phyloP scores from a whole-genome alignment of 225 moss, liverwort and hornwort species.

The Pseudoscleropodium purum region DNA sequence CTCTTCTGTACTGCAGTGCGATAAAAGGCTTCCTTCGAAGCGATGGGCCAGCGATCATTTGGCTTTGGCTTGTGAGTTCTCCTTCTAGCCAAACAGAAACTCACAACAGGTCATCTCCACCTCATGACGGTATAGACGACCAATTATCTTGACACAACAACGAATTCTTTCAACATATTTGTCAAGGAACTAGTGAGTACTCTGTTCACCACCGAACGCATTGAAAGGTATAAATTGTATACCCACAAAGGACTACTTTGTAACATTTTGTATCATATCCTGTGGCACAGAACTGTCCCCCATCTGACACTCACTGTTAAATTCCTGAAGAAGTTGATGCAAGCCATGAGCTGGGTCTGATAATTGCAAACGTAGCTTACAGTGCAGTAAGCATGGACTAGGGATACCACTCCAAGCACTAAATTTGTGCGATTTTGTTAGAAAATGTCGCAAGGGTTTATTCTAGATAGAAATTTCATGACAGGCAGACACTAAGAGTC shows the following conservation, averaged over 20 bases:
- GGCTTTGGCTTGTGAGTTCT: neutral
- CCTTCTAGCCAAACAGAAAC: neutral
- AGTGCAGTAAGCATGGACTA: neutral
- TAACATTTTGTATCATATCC: neutral
- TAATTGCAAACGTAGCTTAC: neutral
- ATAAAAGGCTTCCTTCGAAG: neutral
- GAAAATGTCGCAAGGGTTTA: neutral
- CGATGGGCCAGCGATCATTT: neutral
- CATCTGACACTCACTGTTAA: neutral
- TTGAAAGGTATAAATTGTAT: neutral
- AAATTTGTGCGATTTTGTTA: neutral
- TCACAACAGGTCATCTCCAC: neutral
- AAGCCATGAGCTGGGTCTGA: neutral
- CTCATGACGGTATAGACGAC: neutral
- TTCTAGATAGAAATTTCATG: neutral
- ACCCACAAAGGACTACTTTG: neutral
- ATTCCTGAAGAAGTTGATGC: neutral
- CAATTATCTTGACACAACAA: slow-evolving; percentile 3
- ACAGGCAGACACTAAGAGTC: neutral
- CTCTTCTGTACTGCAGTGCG: neutral
- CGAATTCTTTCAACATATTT: neutral
- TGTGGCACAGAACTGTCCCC: neutral
- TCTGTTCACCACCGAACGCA: neutral
- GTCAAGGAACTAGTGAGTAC: neutral
- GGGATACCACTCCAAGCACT: neutral